Conservation (phyloP, 1,284 basidiomycete genomes). For the Meira miltonrushii region DNA sequence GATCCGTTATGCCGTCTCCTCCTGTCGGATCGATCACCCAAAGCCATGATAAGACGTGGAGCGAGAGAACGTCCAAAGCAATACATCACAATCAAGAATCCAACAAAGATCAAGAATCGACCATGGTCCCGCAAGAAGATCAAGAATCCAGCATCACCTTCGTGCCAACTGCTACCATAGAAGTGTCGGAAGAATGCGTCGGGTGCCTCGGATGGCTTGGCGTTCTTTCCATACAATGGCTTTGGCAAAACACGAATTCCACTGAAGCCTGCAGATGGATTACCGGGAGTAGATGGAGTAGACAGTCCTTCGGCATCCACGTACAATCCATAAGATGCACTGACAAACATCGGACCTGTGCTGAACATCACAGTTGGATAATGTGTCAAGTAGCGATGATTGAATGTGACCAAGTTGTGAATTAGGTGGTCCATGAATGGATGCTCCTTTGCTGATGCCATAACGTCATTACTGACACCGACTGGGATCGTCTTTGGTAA, state of each 20-base stretch:
- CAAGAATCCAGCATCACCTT: slow-evolving; percentile 51
- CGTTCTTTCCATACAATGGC: slow-evolving; percentile 92
- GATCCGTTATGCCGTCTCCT: slow-evolving; percentile 7
- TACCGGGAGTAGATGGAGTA: slow-evolving; percentile 80
- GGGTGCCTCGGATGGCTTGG: slow-evolving; percentile 72
- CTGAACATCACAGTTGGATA: slow-evolving; percentile 99
- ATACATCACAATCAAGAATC: slow-evolving; percentile 26
- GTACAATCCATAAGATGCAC: slow-evolving; percentile 43
- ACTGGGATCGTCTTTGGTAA: slow-evolving; percentile 89
- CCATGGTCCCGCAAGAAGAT: slow-evolving; percentile 48
- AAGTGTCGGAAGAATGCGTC: slow-evolving; percentile 82
- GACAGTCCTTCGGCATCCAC: slow-evolving; percentile 70
- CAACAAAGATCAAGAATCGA: slow-evolving; percentile 32
- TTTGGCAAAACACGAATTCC: slow-evolving; percentile 78
- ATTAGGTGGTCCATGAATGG: slow-evolving; percentile 90
- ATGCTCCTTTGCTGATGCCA: slow-evolving; percentile 78
- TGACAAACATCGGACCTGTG: slow-evolving; percentile 64
- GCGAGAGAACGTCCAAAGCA: slow-evolving; percentile 25
- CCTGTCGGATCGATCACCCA: slow-evolving; percentile 15
- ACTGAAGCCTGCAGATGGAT: slow-evolving; percentile 59
- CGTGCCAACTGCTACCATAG: slow-evolving; percentile 88
- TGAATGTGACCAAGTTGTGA: slow-evolving; percentile 80
- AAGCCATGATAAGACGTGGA: slow-evolving; percentile 17
- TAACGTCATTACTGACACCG: slow-evolving; percentile 86
- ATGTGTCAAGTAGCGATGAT: slow-evolving; percentile 86